Base-by-base conservation (phyloP, 805 yeast genomes). In the Candida montana region DNA sequence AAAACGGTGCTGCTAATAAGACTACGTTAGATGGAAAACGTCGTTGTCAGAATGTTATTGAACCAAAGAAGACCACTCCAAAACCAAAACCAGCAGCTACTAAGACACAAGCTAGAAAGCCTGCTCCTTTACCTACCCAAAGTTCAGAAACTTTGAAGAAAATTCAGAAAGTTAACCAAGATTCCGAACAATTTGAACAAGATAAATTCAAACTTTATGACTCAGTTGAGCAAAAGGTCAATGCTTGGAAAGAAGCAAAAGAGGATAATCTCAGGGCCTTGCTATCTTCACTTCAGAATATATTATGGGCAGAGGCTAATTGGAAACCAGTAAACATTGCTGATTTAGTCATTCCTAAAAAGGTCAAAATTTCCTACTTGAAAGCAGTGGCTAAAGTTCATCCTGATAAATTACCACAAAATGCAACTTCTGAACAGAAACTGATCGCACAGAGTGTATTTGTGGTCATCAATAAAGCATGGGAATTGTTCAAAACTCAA, bases 321-420 rank as follows among this genome's bases (percentile, higher is more conserved):
- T 85, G 93, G 95, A 74, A 73, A 48, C 68, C 74, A 15, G 81
- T 89, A 5, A 60, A 79, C 2, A 61, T 83, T 55, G 71, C 81
- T 4, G 97, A 91, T 42, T 67, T 93, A 45, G 93, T 93, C 45
- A 67, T 90, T 48, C 91, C 95, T 16, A 90, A 89, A 53, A 89
- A 85, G 59, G 97, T 89, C 30, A 91, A 91, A 59, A 67, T 91
- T 29, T 69, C 71, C 16, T 93, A 93, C 33, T 80, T 93, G 89
- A 86, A 83, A 61, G 88, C 96, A 5, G 87, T 93, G 51, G 81
- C 97, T 0, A 74, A 79, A 38, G 95, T 96, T 3, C 93, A 90
- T 61, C 79, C 91, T 0, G 99, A 93, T 61, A 93, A 93, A 60
- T 66, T 90, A 19, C 68, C 78, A 7, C 57, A 63, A n/a, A 61